These are phyloP conservation scores for Podospora bellae-mahoneyi DNA, from an alignment of 495 filamentous ascomycete genomes.

Conservation along the genomic window DNA sequence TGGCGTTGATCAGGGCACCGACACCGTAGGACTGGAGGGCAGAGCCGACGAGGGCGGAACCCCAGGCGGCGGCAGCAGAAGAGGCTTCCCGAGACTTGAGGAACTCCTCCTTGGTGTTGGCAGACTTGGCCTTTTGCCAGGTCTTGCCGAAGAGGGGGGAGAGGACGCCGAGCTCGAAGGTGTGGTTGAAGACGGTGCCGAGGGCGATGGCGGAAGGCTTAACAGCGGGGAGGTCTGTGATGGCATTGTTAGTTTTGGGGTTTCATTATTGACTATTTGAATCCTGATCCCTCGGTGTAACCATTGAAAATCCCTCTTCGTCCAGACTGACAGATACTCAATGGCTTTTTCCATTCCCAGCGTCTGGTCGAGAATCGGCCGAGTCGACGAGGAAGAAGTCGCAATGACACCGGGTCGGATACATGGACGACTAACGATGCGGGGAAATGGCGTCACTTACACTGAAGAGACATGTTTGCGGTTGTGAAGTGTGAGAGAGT, in stretches of 20 bases:
- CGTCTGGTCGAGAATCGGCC: background rate
- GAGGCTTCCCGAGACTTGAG: slow-evolving; percentile 87
- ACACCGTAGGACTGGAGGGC: slow-evolving; percentile 92
- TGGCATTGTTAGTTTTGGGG: slow-evolving; percentile 22
- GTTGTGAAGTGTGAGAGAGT: slow-evolving; percentile 9
- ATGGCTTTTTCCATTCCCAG: background rate
- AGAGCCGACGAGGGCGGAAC: slow-evolving; percentile 82
- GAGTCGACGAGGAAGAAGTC: no score
- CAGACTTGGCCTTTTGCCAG: slow-evolving; percentile 85
- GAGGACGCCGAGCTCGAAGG: slow-evolving; percentile 60
- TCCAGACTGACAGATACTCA: background rate
- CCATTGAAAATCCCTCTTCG: background rate
- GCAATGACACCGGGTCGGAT: no score
- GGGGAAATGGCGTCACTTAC: slow-evolving; percentile 37
- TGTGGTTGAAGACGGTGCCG: slow-evolving; percentile 93
- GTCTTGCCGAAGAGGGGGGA: slow-evolving; percentile 90
- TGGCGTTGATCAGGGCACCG: slow-evolving; percentile 91
- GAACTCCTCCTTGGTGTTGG: slow-evolving; percentile 96
- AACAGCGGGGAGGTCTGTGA: slow-evolving; percentile 82
- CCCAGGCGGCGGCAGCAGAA: slow-evolving; percentile 83
- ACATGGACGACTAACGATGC: background rate
- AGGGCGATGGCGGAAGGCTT: slow-evolving; percentile 97
- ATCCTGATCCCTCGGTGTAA: background rate
- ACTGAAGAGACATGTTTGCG: slow-evolving; percentile 57
- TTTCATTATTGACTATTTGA: background rate